Conservation (phyloP, 208 protist species). For the Trypanosoma congolense region DNA sequence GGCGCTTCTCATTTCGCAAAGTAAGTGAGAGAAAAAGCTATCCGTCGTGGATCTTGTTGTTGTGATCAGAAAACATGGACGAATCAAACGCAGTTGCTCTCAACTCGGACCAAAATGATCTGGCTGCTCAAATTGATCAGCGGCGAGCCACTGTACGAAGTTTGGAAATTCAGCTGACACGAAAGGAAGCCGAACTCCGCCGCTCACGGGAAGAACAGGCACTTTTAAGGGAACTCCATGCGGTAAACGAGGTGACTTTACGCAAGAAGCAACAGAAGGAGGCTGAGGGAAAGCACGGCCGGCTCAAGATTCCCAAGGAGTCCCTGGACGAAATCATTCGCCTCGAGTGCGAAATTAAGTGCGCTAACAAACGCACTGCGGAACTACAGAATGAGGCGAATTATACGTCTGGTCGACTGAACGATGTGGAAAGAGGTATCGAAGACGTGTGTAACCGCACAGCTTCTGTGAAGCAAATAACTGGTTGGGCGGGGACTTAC, state of each 20-base stretch:
- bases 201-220: constrained; percentile 74
- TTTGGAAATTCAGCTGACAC: constrained; percentile 58
- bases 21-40: constrained; percentile 7
- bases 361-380: constrained; percentile 51
- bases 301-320: constrained; percentile 56
- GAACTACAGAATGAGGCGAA: constrained; percentile 52
- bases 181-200: constrained; percentile 72
- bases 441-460: constrained; percentile 40
- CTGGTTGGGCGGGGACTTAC: constrained; percentile 39
- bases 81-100: constrained; percentile 46
- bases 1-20: too few species aligned
- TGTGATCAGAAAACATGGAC: constrained; percentile 43
- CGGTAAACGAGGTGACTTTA: constrained; percentile 75
- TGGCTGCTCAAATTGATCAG: constrained; percentile 30
- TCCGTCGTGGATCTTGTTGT: too few species aligned
- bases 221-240: constrained; percentile 66
- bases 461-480: constrained; percentile 50
- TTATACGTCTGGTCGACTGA: constrained; percentile 38
- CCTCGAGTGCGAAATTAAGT: constrained; percentile 67
- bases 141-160: constrained; percentile 45
- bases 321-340: constrained; percentile 51
- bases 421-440: constrained; percentile 57
- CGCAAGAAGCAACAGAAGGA: constrained; percentile 40
- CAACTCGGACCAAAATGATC: constrained; percentile 27
- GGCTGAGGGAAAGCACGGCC: constrained; percentile 5